These are phyloP conservation scores for Sclerotinia spermophila DNA, from an alignment of 2,329 filamentous ascomycete genomes.

Conservation along the genomic window DNA sequence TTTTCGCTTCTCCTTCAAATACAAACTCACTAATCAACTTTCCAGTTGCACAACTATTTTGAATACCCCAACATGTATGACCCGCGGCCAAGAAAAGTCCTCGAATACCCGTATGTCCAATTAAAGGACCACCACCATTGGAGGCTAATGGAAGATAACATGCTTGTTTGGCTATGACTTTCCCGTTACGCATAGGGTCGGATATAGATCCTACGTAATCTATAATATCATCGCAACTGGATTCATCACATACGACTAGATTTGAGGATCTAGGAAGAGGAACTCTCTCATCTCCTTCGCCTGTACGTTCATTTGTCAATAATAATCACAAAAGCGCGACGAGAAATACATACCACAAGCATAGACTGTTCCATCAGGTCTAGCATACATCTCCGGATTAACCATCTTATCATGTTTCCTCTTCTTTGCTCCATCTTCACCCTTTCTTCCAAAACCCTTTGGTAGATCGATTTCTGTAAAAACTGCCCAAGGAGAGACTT, in stretches of 20 bases:
- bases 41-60: constrained; percentile 87
- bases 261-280: constrained; percentile 74
- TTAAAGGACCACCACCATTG: constrained; percentile 61
- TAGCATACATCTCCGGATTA: constrained; percentile 89
- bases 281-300: constrained; percentile 72
- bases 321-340: not conserved
- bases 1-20: constrained; percentile 66
- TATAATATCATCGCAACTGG: constrained; percentile 78
- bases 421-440: constrained; percentile 47
- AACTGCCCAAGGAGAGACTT: constrained; percentile 69
- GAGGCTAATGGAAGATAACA: constrained; percentile 74
- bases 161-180: constrained; percentile 74
- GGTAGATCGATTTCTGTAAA: constrained; percentile 86
- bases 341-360: constrained; percentile 66
- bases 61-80: constrained; percentile 97
- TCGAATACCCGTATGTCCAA: constrained; percentile 69
- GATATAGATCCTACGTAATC: constrained; percentile 69
- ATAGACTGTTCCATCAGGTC: constrained; percentile 86
- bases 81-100: constrained; percentile 81
- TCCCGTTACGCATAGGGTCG: constrained; percentile 61
- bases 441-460: constrained; percentile 54
- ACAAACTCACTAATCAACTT: constrained; percentile 77
- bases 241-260: constrained; percentile 69
- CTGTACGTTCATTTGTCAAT: constrained; percentile 35
- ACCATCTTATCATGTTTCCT: constrained; percentile 59